A percentile compares a stretch with the other conserved stretches of the same genome.
Conservation (phyloP, 805 yeast species). For the Torulaspora franciscae region DNA sequence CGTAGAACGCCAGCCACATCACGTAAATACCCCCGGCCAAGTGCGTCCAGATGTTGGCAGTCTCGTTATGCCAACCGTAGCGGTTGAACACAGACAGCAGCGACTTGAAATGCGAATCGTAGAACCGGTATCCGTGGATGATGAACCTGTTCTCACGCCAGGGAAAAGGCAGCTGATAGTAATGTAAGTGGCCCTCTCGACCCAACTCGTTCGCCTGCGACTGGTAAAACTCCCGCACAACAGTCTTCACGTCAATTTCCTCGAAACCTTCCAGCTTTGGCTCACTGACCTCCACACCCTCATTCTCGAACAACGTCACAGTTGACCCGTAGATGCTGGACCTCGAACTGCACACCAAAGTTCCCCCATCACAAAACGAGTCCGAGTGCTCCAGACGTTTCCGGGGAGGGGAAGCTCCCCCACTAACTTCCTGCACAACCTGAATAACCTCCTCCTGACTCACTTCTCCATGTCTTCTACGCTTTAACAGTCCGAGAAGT, state of each 20-base stretch:
- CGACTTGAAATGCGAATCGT: constrained; percentile 56
- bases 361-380: constrained; percentile 20
- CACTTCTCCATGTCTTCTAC: not conserved
- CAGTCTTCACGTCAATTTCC: constrained; percentile 4
- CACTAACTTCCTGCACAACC: not conserved
- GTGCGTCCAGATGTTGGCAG: constrained; percentile 93
- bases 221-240: constrained; percentile 38
- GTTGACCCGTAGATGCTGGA: constrained; percentile 4
- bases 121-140: constrained; percentile 79
- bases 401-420: not conserved
- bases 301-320: constrained; percentile 6
- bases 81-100: constrained; percentile 50
- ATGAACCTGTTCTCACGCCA: constrained; percentile 93
- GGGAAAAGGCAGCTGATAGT: constrained; percentile 81
- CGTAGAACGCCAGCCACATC: constrained; percentile 50
- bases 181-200: constrained; percentile 52
- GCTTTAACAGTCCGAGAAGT: not conserved
- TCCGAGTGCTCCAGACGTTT: not conserved
- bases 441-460: not conserved
- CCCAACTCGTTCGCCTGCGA: constrained; percentile 45
- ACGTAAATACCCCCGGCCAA: constrained; percentile 60
- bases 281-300: not conserved
- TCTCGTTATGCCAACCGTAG: constrained; percentile 68
- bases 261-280: constrained; percentile 3
- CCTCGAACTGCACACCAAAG: constrained; percentile 15